Evolutionary conservation across 2,329 filamentous ascomycete species (phyloP).

Genomic region (Curvularia lunata): DNA sequence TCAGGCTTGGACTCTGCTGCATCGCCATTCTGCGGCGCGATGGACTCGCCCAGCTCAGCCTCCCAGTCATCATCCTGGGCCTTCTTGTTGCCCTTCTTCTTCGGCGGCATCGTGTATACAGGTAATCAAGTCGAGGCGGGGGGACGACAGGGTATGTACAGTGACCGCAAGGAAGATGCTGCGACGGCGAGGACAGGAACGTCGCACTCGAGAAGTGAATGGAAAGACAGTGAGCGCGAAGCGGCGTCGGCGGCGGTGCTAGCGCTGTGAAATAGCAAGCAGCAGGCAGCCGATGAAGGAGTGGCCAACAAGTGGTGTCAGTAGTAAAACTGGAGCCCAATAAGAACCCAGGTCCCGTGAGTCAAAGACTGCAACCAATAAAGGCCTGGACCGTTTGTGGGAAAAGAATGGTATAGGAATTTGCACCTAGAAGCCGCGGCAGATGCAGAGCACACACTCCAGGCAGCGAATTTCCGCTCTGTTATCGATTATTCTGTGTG

Average conservation of each 20-base stretch:
- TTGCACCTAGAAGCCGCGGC: slow-evolving; percentile 20
- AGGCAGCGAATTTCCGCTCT: slow-evolving; percentile 34
- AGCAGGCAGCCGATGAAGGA: slow-evolving; percentile 1
- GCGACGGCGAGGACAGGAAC: slow-evolving; percentile 21
- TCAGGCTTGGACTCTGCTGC: slow-evolving; percentile 38
- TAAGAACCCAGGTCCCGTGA: slow-evolving; percentile 27
- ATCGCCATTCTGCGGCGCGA: slow-evolving; percentile 64
- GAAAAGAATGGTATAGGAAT: slow-evolving; percentile 24
- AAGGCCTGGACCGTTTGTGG: slow-evolving; percentile 31
- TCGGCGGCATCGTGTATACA: slow-evolving; percentile 75
- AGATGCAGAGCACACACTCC: slow-evolving; percentile 36
- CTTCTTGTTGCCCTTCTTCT: slow-evolving; percentile 92
- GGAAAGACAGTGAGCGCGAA: neutral
- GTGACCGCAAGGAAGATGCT: slow-evolving; percentile 11
- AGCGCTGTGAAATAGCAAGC: neutral
- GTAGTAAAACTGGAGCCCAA: slow-evolving; percentile 17
- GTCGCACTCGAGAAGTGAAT: slow-evolving; percentile 9
- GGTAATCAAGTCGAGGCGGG: neutral
- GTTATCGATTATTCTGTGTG: slow-evolving; percentile 28
- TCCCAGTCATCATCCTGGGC: slow-evolving; percentile 95
- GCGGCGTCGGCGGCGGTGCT: slow-evolving; percentile 9
- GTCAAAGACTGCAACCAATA: slow-evolving; percentile 31
- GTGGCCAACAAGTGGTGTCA: slow-evolving; percentile 3
- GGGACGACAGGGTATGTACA: slow-evolving; percentile 2
- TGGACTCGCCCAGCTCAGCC: slow-evolving; percentile 81